A percentile compares a stretch with the other conserved stretches of the same genome.
phyloP scores from a whole-genome alignment of 352 stramenopile genomes.

The Pythium myriotylum region DNA sequence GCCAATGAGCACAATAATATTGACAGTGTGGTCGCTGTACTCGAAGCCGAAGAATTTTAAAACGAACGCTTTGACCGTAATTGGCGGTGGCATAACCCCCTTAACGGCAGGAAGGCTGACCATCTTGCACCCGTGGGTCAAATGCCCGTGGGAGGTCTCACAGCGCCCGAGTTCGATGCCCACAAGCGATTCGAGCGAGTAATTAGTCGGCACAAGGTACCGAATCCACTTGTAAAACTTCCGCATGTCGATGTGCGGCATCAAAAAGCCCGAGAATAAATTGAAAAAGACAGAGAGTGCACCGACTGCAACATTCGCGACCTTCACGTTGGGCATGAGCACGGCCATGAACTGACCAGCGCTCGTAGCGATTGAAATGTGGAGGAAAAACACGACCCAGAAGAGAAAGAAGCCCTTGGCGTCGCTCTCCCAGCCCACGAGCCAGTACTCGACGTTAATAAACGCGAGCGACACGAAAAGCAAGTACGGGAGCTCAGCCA shows the following conservation, averaged over 20 bases:
- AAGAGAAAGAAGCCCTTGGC: constrained; percentile 45
- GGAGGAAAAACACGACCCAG: constrained; percentile 45
- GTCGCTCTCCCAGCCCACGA: constrained; percentile 36
- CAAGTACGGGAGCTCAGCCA: constrained; percentile 50
- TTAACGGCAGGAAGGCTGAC: constrained; percentile 5
- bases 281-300: constrained; percentile 53
- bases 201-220: constrained; percentile 42
- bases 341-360: constrained; percentile 47
- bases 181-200: constrained; percentile 38
- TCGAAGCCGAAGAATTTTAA: constrained; percentile 31
- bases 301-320: constrained; percentile 52
- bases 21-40: constrained; percentile 22
- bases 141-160: constrained; percentile 3
- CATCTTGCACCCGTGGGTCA: constrained; percentile 15
- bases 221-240: constrained; percentile 46
- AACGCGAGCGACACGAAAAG: constrained; percentile 33
- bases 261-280: constrained; percentile 44
- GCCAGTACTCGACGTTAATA: constrained; percentile 50
- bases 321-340: constrained; percentile 55
- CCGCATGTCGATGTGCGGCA: constrained; percentile 38
- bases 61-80: constrained; percentile 22
- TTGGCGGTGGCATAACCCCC: not conserved
- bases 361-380: constrained; percentile 42
- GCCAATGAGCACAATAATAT: constrained; percentile 33
- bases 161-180: constrained; percentile 28